Conservation (phyloP, 1,284 basidiomycete genomes). For the Leccinum solheimii region DNA sequence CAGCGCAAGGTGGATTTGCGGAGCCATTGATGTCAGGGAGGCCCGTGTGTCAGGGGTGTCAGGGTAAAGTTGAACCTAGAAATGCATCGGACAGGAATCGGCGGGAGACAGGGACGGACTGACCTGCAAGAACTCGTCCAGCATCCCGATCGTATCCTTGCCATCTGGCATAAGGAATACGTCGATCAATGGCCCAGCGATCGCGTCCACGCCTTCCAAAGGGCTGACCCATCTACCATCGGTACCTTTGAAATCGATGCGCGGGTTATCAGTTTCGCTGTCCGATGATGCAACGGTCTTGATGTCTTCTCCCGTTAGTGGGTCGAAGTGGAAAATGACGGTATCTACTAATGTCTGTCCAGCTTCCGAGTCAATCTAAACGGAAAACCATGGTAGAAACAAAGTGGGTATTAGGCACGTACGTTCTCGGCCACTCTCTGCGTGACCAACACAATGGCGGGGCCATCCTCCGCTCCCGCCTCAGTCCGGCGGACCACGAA, state of each 20-base stretch:
- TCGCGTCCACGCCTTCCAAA: constrained; percentile 59
- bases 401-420: constrained; percentile 24
- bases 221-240: constrained; percentile 18
- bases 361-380: constrained; percentile 11
- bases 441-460: constrained; percentile 61
- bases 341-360: constrained; percentile 55
- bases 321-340: constrained; percentile 77
- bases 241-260: constrained; percentile 6
- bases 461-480: neutral
- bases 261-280: neutral
- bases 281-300: constrained; percentile 21
- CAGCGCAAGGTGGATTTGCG: constrained; percentile 57
- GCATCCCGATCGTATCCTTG: constrained; percentile 53
- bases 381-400: neutral
- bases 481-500: constrained; percentile 23
- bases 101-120: neutral
- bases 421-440: constrained; percentile 64
- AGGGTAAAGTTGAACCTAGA: constrained; percentile 65
- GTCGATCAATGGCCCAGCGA: constrained; percentile 59
- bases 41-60: constrained; percentile 45
- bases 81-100: neutral
- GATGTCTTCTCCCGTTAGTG: constrained; percentile 69
- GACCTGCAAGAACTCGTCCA: constrained; percentile 72
- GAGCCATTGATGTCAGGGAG: constrained; percentile 44
- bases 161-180: constrained; percentile 51